Conservation (phyloP, 345 rosid species). For the Hypericum perforatum region DNA sequence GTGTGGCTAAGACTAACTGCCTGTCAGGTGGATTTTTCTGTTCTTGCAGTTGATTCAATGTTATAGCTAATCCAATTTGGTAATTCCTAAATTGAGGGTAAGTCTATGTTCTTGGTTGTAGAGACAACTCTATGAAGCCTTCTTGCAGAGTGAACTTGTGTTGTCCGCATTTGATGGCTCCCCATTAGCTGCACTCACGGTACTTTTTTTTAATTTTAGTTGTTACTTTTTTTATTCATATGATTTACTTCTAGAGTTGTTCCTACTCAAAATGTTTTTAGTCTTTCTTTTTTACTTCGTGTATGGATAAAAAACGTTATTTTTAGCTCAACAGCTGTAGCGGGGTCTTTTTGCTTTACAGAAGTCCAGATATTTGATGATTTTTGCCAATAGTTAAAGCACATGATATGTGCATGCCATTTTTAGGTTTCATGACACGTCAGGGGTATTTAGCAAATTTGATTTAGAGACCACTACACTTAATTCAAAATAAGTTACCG, state of each 20-base stretch:
- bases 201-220: conserved; percentile 15
- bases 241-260: background rate
- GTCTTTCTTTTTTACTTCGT: no score
- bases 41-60: background rate
- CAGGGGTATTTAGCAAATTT: no score
- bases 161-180: conserved; percentile 94
- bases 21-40: conserved; percentile 57
- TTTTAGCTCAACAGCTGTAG: no score
- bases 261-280: no score
- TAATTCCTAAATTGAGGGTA: conserved; percentile 1
- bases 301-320: no score
- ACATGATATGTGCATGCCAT: no score
- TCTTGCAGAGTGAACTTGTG: conserved; percentile 80
- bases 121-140: conserved; percentile 88
- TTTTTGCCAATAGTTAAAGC: no score
- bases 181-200: conserved; percentile 98
- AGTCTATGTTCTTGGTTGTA: conserved; percentile 21
- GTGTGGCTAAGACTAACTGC: conserved; percentile 82
- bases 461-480: no score
- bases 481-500: no score
- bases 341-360: no score
- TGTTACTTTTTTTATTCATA: conserved; percentile 6
- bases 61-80: background rate
- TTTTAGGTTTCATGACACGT: no score
- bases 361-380: no score